Evolutionary conservation across 176 grass and related monocot species (phyloP).

Genomic region (Cymbopogon citratus): DNA sequence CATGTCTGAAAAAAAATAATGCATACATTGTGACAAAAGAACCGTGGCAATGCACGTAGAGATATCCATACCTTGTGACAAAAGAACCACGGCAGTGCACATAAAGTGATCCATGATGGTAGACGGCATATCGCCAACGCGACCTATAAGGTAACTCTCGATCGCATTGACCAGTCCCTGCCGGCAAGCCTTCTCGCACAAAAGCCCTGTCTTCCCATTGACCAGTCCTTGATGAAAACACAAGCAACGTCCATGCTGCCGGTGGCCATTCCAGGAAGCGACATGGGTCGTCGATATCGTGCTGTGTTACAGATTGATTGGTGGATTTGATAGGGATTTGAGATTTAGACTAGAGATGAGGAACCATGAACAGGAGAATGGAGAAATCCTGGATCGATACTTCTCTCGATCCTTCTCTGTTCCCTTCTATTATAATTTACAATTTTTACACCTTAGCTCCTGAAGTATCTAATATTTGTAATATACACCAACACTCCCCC

Average conservation of each 20-base stretch:
- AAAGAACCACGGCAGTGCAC: not conserved
- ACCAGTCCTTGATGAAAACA: not conserved
- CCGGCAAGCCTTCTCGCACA: not conserved
- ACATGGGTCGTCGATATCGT: not conserved
- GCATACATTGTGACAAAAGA: not conserved
- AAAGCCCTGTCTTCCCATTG: not conserved
- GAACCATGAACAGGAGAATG: no score
- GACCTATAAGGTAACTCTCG: no score
- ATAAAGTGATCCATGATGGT: not conserved
- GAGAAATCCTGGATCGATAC: no score
- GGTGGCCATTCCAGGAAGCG: not conserved
- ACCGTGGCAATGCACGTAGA: not conserved
- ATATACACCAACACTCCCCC: no score
- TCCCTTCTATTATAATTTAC: no score
- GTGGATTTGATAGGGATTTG: no score
- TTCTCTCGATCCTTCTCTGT: no score
- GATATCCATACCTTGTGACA: not conserved
- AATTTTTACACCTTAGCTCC: no score
- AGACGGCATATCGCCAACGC: not conserved
- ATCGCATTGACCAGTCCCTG: not conserved
- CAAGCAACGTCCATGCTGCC: not conserved
- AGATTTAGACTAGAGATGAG: no score
- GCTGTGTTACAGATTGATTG: not conserved
- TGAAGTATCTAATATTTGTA: no score
- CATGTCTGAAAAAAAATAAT: not conserved